A percentile compares a stretch with the other conserved stretches of the same genome.
Evolutionary conservation across 1,284 basidiomycete genomes (phyloP).

Genomic region (Stereum hirsutum): DNA sequence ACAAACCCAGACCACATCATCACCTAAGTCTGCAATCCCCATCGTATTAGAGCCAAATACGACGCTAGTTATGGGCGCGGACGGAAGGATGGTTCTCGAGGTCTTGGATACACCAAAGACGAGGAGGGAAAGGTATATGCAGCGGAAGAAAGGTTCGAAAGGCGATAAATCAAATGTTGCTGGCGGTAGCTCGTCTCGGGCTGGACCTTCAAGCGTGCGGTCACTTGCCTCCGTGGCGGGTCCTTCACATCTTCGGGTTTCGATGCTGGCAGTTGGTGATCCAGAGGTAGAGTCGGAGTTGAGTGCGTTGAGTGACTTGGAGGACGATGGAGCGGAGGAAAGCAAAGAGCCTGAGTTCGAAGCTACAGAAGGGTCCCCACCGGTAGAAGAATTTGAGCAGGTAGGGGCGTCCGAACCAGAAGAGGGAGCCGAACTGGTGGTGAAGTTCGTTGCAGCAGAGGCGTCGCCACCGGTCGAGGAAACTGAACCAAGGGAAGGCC

Average conservation of each 20-base stretch:
- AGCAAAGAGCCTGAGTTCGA: conserved; percentile 3
- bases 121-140: conserved; percentile 44
- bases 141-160: not conserved
- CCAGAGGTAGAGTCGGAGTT: conserved; percentile 16
- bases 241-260: not conserved
- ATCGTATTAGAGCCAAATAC: conserved; percentile 10
- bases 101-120: conserved; percentile 60
- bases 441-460: not conserved
- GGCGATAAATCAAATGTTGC: too few relatives aligned
- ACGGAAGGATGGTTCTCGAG: conserved; percentile 49
- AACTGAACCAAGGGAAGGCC: conserved; percentile 2
- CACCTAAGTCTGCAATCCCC: too few relatives aligned
- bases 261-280: not conserved
- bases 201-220: not conserved
- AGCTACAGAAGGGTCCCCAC: too few relatives aligned
- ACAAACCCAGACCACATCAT: too few relatives aligned
- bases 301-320: conserved; percentile 22
- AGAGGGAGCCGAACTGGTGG: not conserved
- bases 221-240: not conserved
- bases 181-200: too few relatives aligned
- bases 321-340: conserved; percentile 15
- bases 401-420: too few relatives aligned
- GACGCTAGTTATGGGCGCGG: conserved; percentile 15
- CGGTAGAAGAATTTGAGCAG: too few relatives aligned
- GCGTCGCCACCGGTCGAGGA: not conserved